Evolutionary conservation across 441 rosid species (phyloP).

Genomic region (Mallotus japonicus): DNA sequence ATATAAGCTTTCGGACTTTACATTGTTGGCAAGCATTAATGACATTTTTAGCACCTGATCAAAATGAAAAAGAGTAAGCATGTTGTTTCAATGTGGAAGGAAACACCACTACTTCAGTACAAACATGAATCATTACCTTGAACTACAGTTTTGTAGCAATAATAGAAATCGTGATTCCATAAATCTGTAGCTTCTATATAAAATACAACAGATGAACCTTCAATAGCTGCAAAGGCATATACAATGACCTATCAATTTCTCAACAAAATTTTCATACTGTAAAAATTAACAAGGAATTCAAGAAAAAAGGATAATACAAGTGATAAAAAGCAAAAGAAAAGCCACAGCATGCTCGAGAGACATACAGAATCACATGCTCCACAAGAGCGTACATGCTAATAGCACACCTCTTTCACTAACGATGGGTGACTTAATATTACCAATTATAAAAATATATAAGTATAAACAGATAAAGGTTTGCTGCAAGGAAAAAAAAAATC

Average conservation of each 20-base stretch:
- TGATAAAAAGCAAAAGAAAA: too few relatives aligned
- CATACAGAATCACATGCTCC: too few relatives aligned
- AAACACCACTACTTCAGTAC: neutral
- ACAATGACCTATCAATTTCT: neutral
- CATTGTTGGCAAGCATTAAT: constrained; percentile 70
- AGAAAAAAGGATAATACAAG: too few relatives aligned
- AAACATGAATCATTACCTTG: constrained; percentile 49
- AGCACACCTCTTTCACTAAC: neutral
- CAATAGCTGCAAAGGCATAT: constrained; percentile 52
- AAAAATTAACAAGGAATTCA: too few relatives aligned
- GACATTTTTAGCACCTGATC: constrained; percentile 76
- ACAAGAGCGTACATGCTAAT: neutral
- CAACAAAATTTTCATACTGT: too few relatives aligned
- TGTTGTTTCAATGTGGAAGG: neutral
- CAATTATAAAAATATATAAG: neutral
- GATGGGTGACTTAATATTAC: neutral
- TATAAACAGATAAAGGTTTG: neutral
- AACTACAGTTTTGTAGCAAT: constrained; percentile 66
- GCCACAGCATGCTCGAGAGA: too few relatives aligned
- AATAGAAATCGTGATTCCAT: constrained; percentile 42
- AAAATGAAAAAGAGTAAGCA: constrained; percentile 10
- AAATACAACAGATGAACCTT: constrained; percentile 70
- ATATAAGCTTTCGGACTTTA: constrained; percentile 70
- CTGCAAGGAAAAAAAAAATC: neutral
- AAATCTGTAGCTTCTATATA: constrained; percentile 57